phyloP scores from a whole-genome alignment of 495 filamentous ascomycete genomes.

The Penicillium flavigenum region DNA sequence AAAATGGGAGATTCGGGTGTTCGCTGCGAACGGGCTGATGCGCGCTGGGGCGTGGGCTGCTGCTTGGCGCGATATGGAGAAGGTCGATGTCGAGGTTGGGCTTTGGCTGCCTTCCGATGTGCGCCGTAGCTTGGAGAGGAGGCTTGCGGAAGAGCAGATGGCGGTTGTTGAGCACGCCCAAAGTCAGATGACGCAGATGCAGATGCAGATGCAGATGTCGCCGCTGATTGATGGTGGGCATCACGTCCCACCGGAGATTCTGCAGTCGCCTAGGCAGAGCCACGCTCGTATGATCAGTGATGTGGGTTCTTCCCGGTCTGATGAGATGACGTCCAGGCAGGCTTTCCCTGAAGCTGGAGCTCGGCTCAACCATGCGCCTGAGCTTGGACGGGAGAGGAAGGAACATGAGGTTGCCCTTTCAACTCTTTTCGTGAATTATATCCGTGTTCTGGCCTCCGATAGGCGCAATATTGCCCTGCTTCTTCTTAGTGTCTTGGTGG shows the following conservation, averaged over 20 bases:
- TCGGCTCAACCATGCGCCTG: neutral
- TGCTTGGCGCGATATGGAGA: constrained; percentile 96
- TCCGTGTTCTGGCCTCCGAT: constrained; percentile 66
- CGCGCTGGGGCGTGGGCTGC: constrained; percentile 86
- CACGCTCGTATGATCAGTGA: constrained; percentile 13
- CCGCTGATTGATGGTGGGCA: constrained; percentile 1
- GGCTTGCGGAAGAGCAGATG: constrained; percentile 28
- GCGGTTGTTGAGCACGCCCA: constrained; percentile 13
- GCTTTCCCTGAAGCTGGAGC: neutral
- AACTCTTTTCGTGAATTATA: constrained; percentile 65
- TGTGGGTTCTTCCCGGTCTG: constrained; percentile 10
- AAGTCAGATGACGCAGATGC: constrained; percentile 14
- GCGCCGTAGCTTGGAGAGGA: constrained; percentile 46
- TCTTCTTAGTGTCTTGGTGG: constrained; percentile 58
- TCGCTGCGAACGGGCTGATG: constrained; percentile 93
- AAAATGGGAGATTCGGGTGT: constrained; percentile 84
- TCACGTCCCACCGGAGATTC: neutral
- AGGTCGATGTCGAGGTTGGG: constrained; percentile 89
- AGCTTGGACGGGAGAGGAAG: neutral
- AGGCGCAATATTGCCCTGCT: constrained; percentile 68
- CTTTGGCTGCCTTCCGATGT: constrained; percentile 62
- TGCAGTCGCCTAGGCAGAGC: constrained; percentile 11
- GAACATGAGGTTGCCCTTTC: constrained; percentile 46
- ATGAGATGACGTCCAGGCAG: neutral
- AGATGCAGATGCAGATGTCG: constrained; percentile 9